Evolutionary conservation across 2,329 filamentous ascomycete species (phyloP), one percentile per base, ranked within the genome.

Genomic region (Penicillium hordei): DNA sequence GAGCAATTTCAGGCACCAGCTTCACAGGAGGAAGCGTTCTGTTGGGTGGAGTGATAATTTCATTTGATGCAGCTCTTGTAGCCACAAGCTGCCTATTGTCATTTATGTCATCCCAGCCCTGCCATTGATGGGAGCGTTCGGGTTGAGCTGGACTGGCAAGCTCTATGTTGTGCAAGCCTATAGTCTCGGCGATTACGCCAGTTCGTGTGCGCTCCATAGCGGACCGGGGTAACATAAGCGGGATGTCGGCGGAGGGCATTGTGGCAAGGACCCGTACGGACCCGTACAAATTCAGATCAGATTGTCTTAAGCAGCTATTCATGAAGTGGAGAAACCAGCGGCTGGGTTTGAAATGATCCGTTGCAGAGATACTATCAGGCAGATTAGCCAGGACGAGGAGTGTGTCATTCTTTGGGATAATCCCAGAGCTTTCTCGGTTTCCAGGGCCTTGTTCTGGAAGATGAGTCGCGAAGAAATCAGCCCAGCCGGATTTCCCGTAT

Each of bases 191-290:
- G 52, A 88, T 79, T 5, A 89, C 70, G 5, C 83, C 79, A 23
- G 80, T 71, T 45, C 86, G 86, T 42, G 75, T 81, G n/a, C 88
- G 83, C 1, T 78, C 72, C 34, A 78, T 72, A 3, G 89, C 69
- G 2, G 78, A 76, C 52, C 83, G 83, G 0, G 93, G 89, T 8
- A 96, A 58, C 1, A 90, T 64, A 1, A 72, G 60, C 7, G 74
- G 67, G 62, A 85, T 85, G 55, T 91, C 88, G 0, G 83, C 78
- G 43, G 87, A 79, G 1, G 83, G 81, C 4, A 87, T 68, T 87
- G 92, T 93, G 39, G 93, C 70, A 1, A 97, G 81, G 79, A 93
- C 88, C 48, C 92, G 86, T 3, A 96, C 87, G 19, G 87, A 82
- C 3, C 93, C 93, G 70, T 91, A 93, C 29, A 80, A 79, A 65